Evolutionary conservation across 495 filamentous ascomycete genomes (phyloP), one percentile per base, ranked within the genome.

Genomic region (Penicillium paradoxum): DNA sequence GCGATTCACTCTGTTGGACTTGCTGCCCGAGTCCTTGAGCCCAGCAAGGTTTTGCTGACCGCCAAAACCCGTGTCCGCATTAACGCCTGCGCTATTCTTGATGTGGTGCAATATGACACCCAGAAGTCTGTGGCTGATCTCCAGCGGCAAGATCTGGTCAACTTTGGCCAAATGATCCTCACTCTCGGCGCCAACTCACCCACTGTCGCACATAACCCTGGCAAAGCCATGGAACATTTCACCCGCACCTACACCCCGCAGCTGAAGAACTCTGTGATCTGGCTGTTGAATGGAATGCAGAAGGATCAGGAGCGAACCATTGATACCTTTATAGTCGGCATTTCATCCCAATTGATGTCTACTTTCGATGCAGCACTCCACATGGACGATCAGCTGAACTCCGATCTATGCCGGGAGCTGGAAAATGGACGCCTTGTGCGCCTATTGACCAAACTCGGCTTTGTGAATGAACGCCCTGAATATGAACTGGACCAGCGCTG

Each of bases 371-470:
- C 78, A 51, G 74, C 80, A 1, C 79, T 95, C 14, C 89, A 90
- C 50, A 73, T 83, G 43, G 80, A 87, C 45, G 93, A 97, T 64
- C 82, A 84, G 15, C 76, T 90, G 33, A 78, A 76, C 15, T 81
- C 73, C 11, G 79, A 87, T 29, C 80, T 98, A 25, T 78, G 74
- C 52, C 79, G 81, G 38, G 95, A 97, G 66, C 79, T 97, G 18
- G 93, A 97, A 59, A 97, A 97, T 58, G 89, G 85, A n/a, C 83
- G 93, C 10, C 65, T 96, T 3, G 82, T 89, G 44, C 87, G 93
- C 36, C 78, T 92, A 29, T 71, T 96, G 69, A 81, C 83, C 49
- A 98, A 98, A 67, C 72, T 98, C 38, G 85, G 84, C 47, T 78
- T 87, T 49, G 82, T 98, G 57, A 89, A 89, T 59, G 93, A 97